A percentile compares a stretch with the other conserved stretches of the same genome.
phyloP scores from a whole-genome alignment of 1,284 basidiomycete species.

The Ustilago crameri region DNA sequence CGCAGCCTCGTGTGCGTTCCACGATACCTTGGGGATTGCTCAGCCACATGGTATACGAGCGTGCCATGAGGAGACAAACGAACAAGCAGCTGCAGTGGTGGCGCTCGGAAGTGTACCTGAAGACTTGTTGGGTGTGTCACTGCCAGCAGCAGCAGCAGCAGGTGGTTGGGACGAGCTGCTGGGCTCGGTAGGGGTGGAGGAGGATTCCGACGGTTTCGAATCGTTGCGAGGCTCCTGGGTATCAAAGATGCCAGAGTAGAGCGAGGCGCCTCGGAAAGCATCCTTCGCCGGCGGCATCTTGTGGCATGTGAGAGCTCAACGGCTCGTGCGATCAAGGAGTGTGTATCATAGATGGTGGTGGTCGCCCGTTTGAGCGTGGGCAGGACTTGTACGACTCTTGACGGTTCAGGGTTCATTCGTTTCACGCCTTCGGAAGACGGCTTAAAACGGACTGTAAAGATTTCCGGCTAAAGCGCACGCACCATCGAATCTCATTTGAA shows the following conservation, averaged over 20 bases:
- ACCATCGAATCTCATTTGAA: not conserved
- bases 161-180: not conserved
- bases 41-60: too few species aligned
- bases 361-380: too few species aligned
- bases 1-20: too few species aligned
- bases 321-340: not conserved
- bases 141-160: not conserved
- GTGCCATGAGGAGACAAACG: not conserved
- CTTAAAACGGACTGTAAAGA: not conserved
- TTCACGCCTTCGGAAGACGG: not conserved
- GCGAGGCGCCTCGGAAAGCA: constrained; percentile 40
- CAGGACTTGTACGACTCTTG: too few species aligned
- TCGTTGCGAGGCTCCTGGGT: not conserved
- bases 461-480: not conserved
- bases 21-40: too few species aligned
- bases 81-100: not conserved
- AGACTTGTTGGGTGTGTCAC: constrained; percentile 22
- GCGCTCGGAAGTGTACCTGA: constrained; percentile 45
- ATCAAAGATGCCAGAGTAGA: constrained; percentile 54
- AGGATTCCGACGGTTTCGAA: not conserved
- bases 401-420: not conserved
- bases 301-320: not conserved
- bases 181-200: not conserved
- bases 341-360: not conserved
- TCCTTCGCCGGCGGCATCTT: constrained; percentile 27